Evolutionary conservation across 2,329 filamentous ascomycete species (phyloP), one percentile per base, ranked within the genome.

Genomic region (Penicillium decumbens): DNA sequence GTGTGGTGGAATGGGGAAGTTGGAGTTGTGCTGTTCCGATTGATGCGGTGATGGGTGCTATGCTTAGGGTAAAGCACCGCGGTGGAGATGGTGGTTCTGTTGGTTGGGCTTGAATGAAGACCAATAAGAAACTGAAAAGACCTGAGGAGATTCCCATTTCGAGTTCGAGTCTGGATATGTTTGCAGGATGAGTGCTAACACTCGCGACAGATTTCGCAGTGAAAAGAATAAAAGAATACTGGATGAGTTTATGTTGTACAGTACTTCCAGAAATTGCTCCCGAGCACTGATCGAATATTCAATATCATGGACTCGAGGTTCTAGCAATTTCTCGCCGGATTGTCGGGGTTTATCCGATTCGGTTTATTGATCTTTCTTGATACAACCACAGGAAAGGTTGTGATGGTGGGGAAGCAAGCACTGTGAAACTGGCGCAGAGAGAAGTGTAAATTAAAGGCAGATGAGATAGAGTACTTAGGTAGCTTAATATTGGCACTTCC

Each of bases 51-150:
- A 29, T 18, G n/a, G 39, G 29, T 18, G 28, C 45, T 33, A 47
- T 45, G 39, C 47, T 46, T 52, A 49, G 42, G 48, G 40, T 4
- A 25, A 44, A 60, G 64, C 59, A 68, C 65, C 63, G 65, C 64
- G 64, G 64, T 44, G 43, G 25, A 30, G 33, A 45, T 37, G 38
- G 54, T 41, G 35, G 56, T 51, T 53, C 56, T 43, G 53, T 51
- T 10, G 15, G 42, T 37, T 52, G 47, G 61, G 13, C 39, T 59
- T 59, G 69, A 52, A 69, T 73, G 71, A 72, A 54, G 70, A 67
- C 63, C 62, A 57, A 62, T 54, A 55, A 59, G 60, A 69, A 71
- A 73, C 67, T 72, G 66, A 72, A 71, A 72, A 73, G 70, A 73
- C 68, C 71, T 74, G 71, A 74, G 69, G 70, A 72, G 15, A 37